phyloP scores from a whole-genome alignment of 164 flowering plant genomes.

The Macadamia tetraphylla region DNA sequence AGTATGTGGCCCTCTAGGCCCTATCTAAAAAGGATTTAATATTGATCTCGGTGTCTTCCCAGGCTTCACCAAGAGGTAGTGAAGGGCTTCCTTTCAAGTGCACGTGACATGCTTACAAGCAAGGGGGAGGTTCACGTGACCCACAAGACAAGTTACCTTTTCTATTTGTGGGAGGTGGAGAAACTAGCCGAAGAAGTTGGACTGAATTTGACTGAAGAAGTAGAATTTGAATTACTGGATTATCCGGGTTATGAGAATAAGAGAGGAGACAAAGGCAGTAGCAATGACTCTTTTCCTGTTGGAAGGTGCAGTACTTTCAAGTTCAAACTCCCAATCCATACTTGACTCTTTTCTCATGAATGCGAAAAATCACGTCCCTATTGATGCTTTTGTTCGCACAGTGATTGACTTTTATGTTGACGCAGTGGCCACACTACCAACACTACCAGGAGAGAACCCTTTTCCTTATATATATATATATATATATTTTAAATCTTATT shows the following conservation, averaged over 20 bases:
- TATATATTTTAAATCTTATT: no score
- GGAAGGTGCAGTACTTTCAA: no score
- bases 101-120: neutral
- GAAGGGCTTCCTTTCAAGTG: conserved; percentile 14
- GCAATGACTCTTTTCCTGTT: conserved; percentile 2
- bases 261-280: neutral
- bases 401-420: no score
- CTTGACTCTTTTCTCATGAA: no score
- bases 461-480: no score
- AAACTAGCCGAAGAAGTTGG: neutral
- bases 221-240: neutral
- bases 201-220: neutral
- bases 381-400: no score
- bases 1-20: no score
- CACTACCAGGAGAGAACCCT: no score
- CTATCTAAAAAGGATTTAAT: no score
- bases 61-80: conserved; percentile 22
- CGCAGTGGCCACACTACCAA: no score
- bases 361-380: no score
- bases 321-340: no score
- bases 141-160: conserved; percentile 6
- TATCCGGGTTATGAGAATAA: conserved; percentile 8
- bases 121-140: conserved; percentile 4
- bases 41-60: neutral
- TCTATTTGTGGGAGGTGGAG: neutral